Conservation (phyloP, 345 rosid genomes). For the Salix koriyanagi region DNA sequence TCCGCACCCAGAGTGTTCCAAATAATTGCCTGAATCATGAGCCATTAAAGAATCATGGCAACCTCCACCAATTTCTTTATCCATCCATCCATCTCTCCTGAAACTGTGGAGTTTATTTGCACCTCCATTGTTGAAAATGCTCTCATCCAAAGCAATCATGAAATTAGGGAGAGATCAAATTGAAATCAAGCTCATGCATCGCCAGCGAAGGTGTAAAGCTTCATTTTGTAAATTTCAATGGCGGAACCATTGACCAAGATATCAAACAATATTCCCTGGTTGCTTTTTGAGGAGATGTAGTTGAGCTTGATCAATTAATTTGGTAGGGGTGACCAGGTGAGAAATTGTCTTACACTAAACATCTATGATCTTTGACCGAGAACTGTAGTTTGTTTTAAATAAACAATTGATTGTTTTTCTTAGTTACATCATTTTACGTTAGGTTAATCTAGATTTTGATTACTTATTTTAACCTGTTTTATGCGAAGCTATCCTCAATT, state of each 20-base stretch:
- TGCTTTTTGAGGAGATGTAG: constrained; percentile 20
- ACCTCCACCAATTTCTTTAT: constrained; percentile 70
- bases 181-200: constrained; percentile 23
- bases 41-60: constrained; percentile 72
- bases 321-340: neutral
- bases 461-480: too few species aligned
- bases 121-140: constrained; percentile 28
- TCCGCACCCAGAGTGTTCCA: constrained; percentile 63
- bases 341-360: constrained; percentile 22
- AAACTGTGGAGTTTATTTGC: constrained; percentile 66
- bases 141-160: constrained; percentile 26
- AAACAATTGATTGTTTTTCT: too few species aligned
- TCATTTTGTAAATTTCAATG: neutral
- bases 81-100: constrained; percentile 85
- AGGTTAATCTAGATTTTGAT: too few species aligned
- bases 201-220: constrained; percentile 11
- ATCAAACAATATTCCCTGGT: constrained; percentile 17
- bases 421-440: too few species aligned
- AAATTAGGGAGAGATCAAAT: constrained; percentile 18
- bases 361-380: too few species aligned
- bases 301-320: neutral
- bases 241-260: neutral
- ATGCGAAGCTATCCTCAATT: too few species aligned
- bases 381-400: too few species aligned
- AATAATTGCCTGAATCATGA: constrained; percentile 67